Evolutionary conservation across 1,284 basidiomycete species (phyloP), one percentile per base, ranked within the genome.

Genomic region (Meripilus lineatus): DNA sequence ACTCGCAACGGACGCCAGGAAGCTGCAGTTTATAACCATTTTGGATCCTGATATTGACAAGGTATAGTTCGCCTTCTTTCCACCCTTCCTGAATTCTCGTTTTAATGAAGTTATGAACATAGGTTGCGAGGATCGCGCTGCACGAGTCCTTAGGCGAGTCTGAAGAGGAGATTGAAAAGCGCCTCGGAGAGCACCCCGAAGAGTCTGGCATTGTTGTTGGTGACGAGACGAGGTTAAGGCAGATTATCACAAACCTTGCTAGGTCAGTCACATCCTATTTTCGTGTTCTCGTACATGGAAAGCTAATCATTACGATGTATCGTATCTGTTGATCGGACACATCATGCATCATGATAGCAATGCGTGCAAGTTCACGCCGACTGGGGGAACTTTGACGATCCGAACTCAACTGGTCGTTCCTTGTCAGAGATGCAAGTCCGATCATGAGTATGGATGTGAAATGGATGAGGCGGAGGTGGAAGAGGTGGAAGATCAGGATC

Each of bases 321-420:
- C n/a, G n/a, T 20, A 15, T 7, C n/a, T 23, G 20, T 2, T 30
- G 32, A 38, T 21, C n/a, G n/a, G n/a, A n/a, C n/a, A n/a, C n/a
- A n/a, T n/a, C n/a, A 25, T 20, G 28, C 15, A 11, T 38, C 24
- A 4, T 40, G 33, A 5, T 32, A 84, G 81, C 52, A 86, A 86
- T 49, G 84, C 82, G 13, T 84, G 81, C 64, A 87, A 85, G 63
- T 93, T 93, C 58, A 93, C 90, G 0, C 78, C 81, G 1, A 57
- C 75, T 1, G 89, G 89, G 14, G 85, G 87, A 1, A 77, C 71
- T 49, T 66, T 89, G 25, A 69, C 66, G 1, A 74, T 89, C 40
- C 68, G 65, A 28, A 89, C 86, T 3, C 67, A 65, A 47, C 69
- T 90, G 20, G 53, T 87, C 17, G 56, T 77, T 10, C 79, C 78